Evolutionary conservation across 2,329 filamentous ascomycete genomes (phyloP), one percentile per base, ranked within the genome.

Genomic region (Metarhizium anisopliae): DNA sequence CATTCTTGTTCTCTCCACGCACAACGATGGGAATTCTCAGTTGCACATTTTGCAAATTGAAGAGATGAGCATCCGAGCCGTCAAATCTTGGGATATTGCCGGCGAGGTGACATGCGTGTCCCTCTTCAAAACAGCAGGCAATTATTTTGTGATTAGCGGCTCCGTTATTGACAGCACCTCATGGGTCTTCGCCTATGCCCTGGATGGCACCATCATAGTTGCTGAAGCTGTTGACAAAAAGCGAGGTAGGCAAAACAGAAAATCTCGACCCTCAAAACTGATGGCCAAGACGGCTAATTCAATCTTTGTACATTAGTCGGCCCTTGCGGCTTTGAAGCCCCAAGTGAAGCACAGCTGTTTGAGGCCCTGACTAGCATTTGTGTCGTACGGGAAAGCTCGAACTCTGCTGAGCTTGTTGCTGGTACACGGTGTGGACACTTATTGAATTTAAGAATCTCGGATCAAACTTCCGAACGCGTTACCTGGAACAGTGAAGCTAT

Each of bases 361-460:
- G 76, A 79, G 55, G 68, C 77, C 1, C 65, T 80, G 20, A 80
- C 75, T 8, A 80, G 75, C 54, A 70, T 82, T 40, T 68, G 70
- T 35, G 58, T 64, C 45, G 60, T 73, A 7, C 61, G 63, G 2
- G 64, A 71, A 53, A 59, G 58, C 3, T 47, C 53, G 2, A 57
- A 64, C 13, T 64, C 62, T 6, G 61, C 66, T 0, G 63, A 70
- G 14, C 52, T 82, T 2, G 62, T 76, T 4, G 62, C 73, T 8
- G 81, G 81, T 8, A 81, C 78, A 30, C 73, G 79, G 53, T 77
- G 76, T 55, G 81, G 81, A 1, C 73, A 79, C 40, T 64, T 83
- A 2, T 64, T 80, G 32, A 78, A 71, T 0, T 54, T 79, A 30
- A 61, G 61, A 16, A 45, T 69, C 6, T 60, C 58, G 4, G 57